Evolutionary conservation across 2,329 filamentous ascomycete genomes (phyloP), one percentile per base, ranked within the genome.

Genomic region (Venturia nashicola): DNA sequence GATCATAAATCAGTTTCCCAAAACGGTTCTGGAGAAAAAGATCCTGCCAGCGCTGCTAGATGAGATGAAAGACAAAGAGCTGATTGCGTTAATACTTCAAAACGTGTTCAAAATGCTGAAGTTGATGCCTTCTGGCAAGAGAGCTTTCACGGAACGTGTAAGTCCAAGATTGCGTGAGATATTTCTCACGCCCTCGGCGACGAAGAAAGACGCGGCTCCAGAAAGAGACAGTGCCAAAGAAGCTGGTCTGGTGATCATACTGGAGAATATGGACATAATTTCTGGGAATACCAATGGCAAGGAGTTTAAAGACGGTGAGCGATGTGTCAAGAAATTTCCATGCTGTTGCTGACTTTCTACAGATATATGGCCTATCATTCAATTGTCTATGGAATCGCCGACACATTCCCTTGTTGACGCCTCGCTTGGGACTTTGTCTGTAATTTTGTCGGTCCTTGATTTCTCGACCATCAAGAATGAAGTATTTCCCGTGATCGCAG

Each of bases 391-490:
- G 63, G 91, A 96, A 70, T 96, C 91, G 11, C 83, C 90, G 0
- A 97, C 92, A 0, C 94, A 96, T 68, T 88, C 89, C 1, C 80
- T 99, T 18, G 89, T 97, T 0, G 94, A 97, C 75, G 88, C 89
- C 4, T 87, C 91, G 2, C 79, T 99, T 16, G 84, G 88, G 61
- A 89, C 87, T 36, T 77, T 99, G 5, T 87, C 91, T 1, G 81
- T 85, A 0, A 84, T 97, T n/a, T 78, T 97, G 5, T 90, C 91
- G 0, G 85, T 94, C 2, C 84, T 99, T 8, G 94, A 99, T 75
- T 97, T 97, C 69, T 95, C 88, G 68, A 97, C 93, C 0, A 92
- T 97, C 70, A 99, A 97, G 75, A 94, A 96, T 69, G 93, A 97
- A 67, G 82, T 99, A 0, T 99, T 99, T 73, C 94, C 94, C 0